These are phyloP conservation scores for Mycena alexandri DNA, from an alignment of 768 basidiomycete genomes.

Conservation along the genomic window DNA sequence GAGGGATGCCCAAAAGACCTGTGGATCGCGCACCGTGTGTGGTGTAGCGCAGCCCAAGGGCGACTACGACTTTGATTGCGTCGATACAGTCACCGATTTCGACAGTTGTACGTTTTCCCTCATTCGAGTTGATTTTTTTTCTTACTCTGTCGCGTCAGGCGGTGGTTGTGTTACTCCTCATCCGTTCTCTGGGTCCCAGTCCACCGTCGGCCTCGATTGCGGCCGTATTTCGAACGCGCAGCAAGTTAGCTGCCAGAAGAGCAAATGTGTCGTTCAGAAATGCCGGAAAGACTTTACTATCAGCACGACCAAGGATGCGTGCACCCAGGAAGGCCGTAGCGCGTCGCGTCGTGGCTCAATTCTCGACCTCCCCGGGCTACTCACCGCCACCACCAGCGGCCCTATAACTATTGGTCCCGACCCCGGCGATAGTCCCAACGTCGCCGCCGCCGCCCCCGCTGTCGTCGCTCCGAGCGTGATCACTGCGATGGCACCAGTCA, in stretches of 20 bases:
- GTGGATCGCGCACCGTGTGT: conserved; percentile 21
- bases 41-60: conserved; percentile 16
- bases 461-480: neutral
- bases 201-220: conserved; percentile 21
- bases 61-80: conserved; percentile 25
- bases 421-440: neutral
- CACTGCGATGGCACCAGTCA: neutral
- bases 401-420: neutral
- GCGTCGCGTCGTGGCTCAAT: neutral
- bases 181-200: conserved; percentile 18
- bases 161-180: conserved; percentile 26
- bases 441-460: neutral
- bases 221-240: conserved; percentile 18
- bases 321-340: neutral
- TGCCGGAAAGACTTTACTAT: conserved; percentile 10
- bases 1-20: conserved; percentile 4
- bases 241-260: conserved; percentile 19
- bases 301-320: neutral
- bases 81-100: conserved; percentile 16
- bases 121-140: neutral
- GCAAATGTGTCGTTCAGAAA: conserved; percentile 31
- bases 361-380: neutral
- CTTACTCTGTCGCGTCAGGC: conserved; percentile 10
- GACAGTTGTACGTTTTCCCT: conserved; percentile 22
- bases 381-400: neutral